Percentiles rank a stretch among this genome's conserved stretches.
These are phyloP conservation scores for Herpomyces periplanetae DNA, from an alignment of 2,329 filamentous ascomycete species.

Conservation along the genomic window DNA sequence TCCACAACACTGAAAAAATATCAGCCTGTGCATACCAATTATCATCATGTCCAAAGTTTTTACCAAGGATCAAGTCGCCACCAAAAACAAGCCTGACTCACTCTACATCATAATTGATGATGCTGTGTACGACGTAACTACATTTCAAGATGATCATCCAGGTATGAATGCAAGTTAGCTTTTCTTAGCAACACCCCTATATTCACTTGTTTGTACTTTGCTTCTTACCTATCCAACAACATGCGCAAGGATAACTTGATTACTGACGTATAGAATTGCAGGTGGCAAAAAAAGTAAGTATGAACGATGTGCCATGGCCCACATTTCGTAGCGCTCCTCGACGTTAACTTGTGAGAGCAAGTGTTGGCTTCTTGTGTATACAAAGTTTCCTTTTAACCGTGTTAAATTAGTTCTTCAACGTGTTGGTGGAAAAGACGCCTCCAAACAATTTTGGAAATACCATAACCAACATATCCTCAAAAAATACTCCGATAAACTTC, in stretches of 20 bases:
- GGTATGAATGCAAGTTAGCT: constrained; percentile 6
- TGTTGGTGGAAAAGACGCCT: constrained; percentile 23
- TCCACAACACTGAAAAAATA: too few relatives aligned
- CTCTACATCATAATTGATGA: constrained; percentile 72
- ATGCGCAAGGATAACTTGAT: constrained; percentile 2
- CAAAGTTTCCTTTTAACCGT: constrained; percentile 1
- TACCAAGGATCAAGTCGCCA: constrained; percentile 42
- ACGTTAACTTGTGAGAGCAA: background rate
- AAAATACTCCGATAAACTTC: constrained; percentile 18
- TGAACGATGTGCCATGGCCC: constrained; percentile 2
- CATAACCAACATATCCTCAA: constrained; percentile 19
- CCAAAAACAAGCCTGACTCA: constrained; percentile 54
- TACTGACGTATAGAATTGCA: too few relatives aligned
- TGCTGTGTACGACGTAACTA: constrained; percentile 80
- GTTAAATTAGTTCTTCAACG: constrained; percentile 16
- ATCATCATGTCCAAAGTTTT: constrained; percentile 51
- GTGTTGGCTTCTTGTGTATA: constrained; percentile 1
- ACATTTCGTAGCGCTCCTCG: background rate
- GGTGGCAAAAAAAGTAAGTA: constrained; percentile 29
- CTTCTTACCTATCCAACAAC: constrained; percentile 1
- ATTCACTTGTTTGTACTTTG: constrained; percentile 1
- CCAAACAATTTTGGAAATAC: constrained; percentile 26
- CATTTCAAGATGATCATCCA: constrained; percentile 13
- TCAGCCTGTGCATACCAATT: too few relatives aligned
- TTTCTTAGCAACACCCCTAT: too few relatives aligned